A percentile compares a stretch with the other conserved stretches of the same genome.
phyloP scores from a whole-genome alignment of 2,329 filamentous ascomycete genomes.

The Hirsutella thompsonii region DNA sequence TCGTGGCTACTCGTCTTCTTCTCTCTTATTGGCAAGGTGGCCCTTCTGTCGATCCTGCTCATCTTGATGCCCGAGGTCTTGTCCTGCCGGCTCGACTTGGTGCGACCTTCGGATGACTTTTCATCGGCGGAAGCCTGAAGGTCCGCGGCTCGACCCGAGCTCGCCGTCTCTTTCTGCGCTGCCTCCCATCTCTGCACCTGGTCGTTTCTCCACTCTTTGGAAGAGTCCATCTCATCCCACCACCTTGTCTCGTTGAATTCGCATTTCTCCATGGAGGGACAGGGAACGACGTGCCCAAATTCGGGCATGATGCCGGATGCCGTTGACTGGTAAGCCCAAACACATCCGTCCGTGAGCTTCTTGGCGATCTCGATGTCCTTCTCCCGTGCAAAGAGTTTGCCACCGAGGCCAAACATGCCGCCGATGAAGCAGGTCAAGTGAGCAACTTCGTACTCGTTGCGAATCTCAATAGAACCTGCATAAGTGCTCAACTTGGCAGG shows the following conservation, averaged over 20 bases:
- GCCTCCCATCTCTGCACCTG: constrained; percentile 31
- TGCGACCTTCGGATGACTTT: not conserved
- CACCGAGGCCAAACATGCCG: constrained; percentile 56
- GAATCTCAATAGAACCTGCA: constrained; percentile 26
- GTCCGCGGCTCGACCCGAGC: constrained; percentile 12
- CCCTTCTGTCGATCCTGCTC: constrained; percentile 6
- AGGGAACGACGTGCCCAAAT: constrained; percentile 28
- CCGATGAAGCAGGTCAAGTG: constrained; percentile 58
- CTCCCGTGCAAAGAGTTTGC: constrained; percentile 45
- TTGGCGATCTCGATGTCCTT: constrained; percentile 50
- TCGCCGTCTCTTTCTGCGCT: constrained; percentile 20
- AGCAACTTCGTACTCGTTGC: constrained; percentile 45
- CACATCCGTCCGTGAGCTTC: constrained; percentile 54
- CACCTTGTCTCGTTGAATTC: constrained; percentile 37
- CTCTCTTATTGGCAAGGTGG: constrained; percentile 4
- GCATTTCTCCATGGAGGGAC: constrained; percentile 32
- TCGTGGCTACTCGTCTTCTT: constrained; percentile 9
- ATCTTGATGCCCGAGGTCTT: not conserved
- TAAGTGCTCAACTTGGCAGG: constrained; percentile 46
- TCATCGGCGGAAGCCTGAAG: not conserved
- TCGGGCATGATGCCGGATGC: constrained; percentile 55
- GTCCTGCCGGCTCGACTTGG: not conserved
- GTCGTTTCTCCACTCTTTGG: constrained; percentile 25
- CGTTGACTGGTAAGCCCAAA: constrained; percentile 54
- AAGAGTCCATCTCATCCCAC: constrained; percentile 34